phyloP scores from a whole-genome alignment of 2,329 filamentous ascomycete species.

The Diaporthe aspalathi region DNA sequence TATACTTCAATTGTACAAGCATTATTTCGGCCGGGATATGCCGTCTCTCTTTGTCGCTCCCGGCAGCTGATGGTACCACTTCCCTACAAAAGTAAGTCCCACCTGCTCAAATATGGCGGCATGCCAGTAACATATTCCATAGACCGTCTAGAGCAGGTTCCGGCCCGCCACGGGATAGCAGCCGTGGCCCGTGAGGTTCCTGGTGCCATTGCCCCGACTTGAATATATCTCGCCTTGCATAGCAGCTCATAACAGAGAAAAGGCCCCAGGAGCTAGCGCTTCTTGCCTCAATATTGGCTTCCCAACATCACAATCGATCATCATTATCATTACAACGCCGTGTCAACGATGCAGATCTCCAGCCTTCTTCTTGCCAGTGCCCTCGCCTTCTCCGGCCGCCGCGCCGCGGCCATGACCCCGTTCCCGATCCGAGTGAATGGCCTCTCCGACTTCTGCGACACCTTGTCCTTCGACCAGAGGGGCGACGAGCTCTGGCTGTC shows the following conservation, averaged over 20 bases:
- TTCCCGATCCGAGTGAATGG: background rate
- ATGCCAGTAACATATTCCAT: background rate
- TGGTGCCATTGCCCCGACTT: background rate
- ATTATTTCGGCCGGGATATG: background rate
- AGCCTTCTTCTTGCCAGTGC: background rate
- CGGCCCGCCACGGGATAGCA: background rate
- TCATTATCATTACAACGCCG: background rate
- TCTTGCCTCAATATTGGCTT: background rate
- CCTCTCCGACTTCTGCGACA: slow-evolving; percentile 6
- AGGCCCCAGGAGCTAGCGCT: background rate
- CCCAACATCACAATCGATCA: background rate
- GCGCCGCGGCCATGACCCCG: background rate
- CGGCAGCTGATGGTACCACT: background rate
- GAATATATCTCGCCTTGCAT: background rate
- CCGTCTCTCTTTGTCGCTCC: background rate
- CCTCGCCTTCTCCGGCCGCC: background rate
- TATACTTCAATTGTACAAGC: no score
- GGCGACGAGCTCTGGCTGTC: background rate
- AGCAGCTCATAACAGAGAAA: no score
- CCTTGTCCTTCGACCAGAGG: background rate
- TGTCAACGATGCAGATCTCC: background rate
- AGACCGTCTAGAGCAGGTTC: background rate
- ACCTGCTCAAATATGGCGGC: background rate
- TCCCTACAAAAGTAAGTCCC: background rate
- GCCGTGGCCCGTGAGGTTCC: no score